A percentile compares a stretch with the other conserved stretches of the same genome.
Evolutionary conservation across 83 land plant species (phyloP).

Genomic region (Isoetes engelmannii): DNA sequence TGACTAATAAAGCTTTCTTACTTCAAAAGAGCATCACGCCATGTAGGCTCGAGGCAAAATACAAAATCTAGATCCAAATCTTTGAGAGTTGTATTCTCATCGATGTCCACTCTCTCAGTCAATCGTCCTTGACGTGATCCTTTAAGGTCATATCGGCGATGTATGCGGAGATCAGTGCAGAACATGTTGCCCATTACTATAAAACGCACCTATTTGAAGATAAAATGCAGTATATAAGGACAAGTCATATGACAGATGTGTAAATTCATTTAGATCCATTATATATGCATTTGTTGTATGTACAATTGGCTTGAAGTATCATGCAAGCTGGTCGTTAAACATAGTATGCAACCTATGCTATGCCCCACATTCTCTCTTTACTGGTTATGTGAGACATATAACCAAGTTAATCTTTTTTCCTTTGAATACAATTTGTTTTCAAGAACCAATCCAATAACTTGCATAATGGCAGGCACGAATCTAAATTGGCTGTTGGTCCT

Average conservation of each 20-base stretch:
- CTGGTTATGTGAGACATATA: no score
- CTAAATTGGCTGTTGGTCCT: no score
- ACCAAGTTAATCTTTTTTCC: no score
- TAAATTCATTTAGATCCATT: background rate
- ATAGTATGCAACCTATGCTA: no score
- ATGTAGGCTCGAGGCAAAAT: conserved; percentile 26
- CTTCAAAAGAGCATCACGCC: conserved; percentile 27
- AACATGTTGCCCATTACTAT: conserved; percentile 33
- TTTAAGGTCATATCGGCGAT: conserved; percentile 31
- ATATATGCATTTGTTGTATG: background rate
- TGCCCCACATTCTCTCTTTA: no score
- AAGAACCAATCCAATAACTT: no score
- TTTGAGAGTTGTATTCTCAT: conserved; percentile 23
- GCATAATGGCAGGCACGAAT: no score
- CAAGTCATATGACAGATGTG: background rate
- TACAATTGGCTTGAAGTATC: no score
- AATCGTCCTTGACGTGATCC: conserved; percentile 33
- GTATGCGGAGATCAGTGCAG: conserved; percentile 27
- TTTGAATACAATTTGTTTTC: no score
- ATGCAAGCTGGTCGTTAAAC: no score
- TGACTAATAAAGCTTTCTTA: background rate
- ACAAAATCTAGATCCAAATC: conserved; percentile 24
- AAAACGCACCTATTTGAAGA: conserved; percentile 21
- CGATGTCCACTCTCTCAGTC: conserved; percentile 26
- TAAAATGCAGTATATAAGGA: no score